A percentile compares a stretch with the other conserved stretches of the same genome.
Evolutionary conservation across 2,329 filamentous ascomycete genomes (phyloP).

Genomic region (Colletotrichum sojae): DNA sequence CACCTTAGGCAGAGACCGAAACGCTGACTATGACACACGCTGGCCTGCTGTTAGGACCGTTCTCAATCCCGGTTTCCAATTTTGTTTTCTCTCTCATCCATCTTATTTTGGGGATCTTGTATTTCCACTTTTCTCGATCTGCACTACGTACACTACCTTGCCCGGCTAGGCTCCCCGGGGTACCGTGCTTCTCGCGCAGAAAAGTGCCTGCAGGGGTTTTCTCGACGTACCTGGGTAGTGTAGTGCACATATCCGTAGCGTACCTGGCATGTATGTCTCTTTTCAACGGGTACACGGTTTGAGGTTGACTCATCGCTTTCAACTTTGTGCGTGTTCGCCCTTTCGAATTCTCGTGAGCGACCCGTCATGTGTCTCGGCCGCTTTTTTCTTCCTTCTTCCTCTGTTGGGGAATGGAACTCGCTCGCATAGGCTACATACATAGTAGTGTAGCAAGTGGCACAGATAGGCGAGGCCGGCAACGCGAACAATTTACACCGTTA

Average conservation of each 20-base stretch:
- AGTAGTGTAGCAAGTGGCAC: no score
- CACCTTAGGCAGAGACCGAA: conserved; percentile 3
- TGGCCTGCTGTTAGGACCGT: background rate
- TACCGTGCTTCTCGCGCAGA: background rate
- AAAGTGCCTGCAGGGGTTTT: background rate
- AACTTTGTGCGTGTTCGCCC: conserved; percentile 4
- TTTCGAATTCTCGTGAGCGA: conserved; percentile 13
- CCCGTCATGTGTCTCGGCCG: conserved; percentile 13
- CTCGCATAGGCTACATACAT: conserved; percentile 5
- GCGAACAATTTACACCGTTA: conserved; percentile 25
- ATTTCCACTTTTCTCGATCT: conserved; percentile 2
- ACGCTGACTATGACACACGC: background rate
- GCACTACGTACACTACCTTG: no score
- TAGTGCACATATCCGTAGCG: no score
- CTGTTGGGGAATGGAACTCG: background rate
- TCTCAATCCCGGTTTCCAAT: conserved; percentile 8
- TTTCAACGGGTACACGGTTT: conserved; percentile 7
- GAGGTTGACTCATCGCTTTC: conserved; percentile 36
- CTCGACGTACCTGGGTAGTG: background rate
- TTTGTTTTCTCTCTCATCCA: background rate
- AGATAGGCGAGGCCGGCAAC: conserved; percentile 10
- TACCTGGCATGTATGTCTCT: background rate
- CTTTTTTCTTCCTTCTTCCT: conserved; percentile 1
- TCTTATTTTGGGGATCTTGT: background rate
- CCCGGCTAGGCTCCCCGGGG: conserved; percentile 28